Evolutionary conservation across 2,329 filamentous ascomycete genomes (phyloP).

Genomic region (Botryosphaeria agaves): DNA sequence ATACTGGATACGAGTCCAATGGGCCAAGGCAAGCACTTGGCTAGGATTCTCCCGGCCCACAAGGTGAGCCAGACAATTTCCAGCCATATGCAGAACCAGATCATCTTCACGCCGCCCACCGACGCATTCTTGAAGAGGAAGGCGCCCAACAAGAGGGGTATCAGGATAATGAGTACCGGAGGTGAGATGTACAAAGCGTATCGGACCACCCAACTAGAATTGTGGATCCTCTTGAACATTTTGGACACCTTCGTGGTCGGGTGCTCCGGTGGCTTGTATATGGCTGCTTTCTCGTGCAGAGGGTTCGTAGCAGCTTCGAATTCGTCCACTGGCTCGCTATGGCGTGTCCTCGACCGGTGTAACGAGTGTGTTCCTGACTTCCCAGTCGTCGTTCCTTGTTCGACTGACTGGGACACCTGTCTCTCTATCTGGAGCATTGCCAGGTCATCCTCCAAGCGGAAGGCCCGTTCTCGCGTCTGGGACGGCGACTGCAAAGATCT

Average conservation of each 20-base stretch:
- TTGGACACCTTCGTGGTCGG: slow-evolving; percentile 44
- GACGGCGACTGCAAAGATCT: slow-evolving; percentile 29
- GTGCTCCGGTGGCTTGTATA: slow-evolving; percentile 47
- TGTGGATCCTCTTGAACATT: slow-evolving; percentile 47
- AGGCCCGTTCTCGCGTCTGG: slow-evolving; percentile 39
- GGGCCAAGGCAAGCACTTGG: slow-evolving; percentile 45
- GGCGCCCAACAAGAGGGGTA: slow-evolving; percentile 49
- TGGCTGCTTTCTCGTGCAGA: slow-evolving; percentile 45
- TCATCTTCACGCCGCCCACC: slow-evolving; percentile 56
- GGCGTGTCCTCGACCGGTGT: slow-evolving; percentile 32
- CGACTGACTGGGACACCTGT: slow-evolving; percentile 29
- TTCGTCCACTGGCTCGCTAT: slow-evolving; percentile 43
- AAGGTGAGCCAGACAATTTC: slow-evolving; percentile 85
- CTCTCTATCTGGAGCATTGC: slow-evolving; percentile 47
- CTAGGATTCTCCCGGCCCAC: slow-evolving; percentile 56
- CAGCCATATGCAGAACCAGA: slow-evolving; percentile 94
- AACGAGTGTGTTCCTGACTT: slow-evolving; percentile 27
- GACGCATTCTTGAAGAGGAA: slow-evolving; percentile 40
- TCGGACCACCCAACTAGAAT: slow-evolving; percentile 47
- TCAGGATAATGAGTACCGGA: slow-evolving; percentile 43
- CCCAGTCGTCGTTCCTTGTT: slow-evolving; percentile 15
- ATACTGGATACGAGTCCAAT: slow-evolving; percentile 51
- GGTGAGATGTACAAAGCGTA: slow-evolving; percentile 59
- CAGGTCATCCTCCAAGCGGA: slow-evolving; percentile 47
- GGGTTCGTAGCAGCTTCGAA: slow-evolving; percentile 52